Evolutionary conservation across 768 basidiomycete genomes (phyloP).

Genomic region (Naematelia aurantialba): DNA sequence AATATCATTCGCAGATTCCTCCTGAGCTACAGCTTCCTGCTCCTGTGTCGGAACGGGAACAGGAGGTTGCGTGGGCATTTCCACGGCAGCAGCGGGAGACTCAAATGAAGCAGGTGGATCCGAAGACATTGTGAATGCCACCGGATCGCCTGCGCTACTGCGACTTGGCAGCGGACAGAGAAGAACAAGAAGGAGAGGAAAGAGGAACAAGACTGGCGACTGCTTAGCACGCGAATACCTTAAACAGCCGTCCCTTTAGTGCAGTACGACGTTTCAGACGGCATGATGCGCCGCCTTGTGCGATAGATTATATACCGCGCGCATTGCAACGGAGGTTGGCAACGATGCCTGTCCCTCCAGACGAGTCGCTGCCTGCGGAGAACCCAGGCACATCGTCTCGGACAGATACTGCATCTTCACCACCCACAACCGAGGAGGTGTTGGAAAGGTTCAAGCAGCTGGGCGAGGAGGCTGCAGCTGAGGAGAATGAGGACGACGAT

Average conservation of each 20-base stretch:
- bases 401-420: slow-evolving; percentile 11
- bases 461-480: slow-evolving; percentile 31
- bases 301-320: neutral
- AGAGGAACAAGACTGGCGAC: neutral
- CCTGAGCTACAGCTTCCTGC: neutral
- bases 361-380: slow-evolving; percentile 25
- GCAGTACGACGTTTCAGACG: neutral
- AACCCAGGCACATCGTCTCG: slow-evolving; percentile 19
- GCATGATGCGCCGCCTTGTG: neutral
- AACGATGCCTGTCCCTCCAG: slow-evolving; percentile 35
- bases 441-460: slow-evolving; percentile 40
- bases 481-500: slow-evolving; percentile 27
- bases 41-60: neutral
- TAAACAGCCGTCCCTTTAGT: neutral
- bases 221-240: neutral
- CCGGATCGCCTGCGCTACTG: neutral
- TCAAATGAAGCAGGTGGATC: neutral
- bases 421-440: slow-evolving; percentile 27
- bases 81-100: neutral
- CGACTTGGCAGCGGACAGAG: neutral
- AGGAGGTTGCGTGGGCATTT: neutral
- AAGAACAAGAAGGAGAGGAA: neutral
- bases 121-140: neutral
- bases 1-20: slow-evolving; percentile 22
- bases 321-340: no score